Percentiles rank a stretch among this genome's conserved stretches.
These are phyloP conservation scores for Trametes meyenii DNA, from an alignment of 768 basidiomycete species.

Conservation along the genomic window DNA sequence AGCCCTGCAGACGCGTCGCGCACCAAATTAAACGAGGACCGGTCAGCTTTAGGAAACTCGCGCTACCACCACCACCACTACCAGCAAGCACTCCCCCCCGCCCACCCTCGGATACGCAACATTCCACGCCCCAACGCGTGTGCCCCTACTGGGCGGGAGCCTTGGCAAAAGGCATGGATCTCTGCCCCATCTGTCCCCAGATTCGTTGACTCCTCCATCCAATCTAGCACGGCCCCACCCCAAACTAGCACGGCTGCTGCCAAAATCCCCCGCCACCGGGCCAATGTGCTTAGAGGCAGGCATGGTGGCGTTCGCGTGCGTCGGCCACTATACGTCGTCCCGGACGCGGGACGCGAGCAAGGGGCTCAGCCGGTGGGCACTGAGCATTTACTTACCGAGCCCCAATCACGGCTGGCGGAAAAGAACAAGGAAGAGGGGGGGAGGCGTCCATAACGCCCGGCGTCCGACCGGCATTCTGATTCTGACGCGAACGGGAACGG, in stretches of 20 bases:
- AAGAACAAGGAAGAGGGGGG: too few relatives aligned
- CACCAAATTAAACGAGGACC: too few relatives aligned
- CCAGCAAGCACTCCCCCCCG: too few relatives aligned
- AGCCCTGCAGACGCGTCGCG: too few relatives aligned
- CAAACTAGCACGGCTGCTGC: conserved; percentile 4
- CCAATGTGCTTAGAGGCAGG: neutral
- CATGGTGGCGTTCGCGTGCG: conserved; percentile 2
- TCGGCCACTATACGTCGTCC: conserved; percentile 17
- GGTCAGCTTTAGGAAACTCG: too few relatives aligned
- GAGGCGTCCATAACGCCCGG: too few relatives aligned
- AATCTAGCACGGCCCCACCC: conserved; percentile 7
- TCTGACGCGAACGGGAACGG: neutral
- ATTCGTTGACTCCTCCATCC: neutral
- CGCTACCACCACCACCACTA: neutral
- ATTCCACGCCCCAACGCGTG: neutral
- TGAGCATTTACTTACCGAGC: too few relatives aligned
- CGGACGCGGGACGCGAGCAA: conserved; percentile 8
- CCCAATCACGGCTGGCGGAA: too few relatives aligned
- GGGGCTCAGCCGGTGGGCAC: too few relatives aligned
- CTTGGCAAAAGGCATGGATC: neutral
- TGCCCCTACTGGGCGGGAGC: neutral
- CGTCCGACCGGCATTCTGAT: conserved; percentile 8
- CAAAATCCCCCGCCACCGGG: neutral
- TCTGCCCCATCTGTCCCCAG: neutral
- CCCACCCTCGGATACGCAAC: neutral